Evolutionary conservation across 2,329 filamentous ascomycete genomes (phyloP).

Genomic region (Trichoderma aggressivum): DNA sequence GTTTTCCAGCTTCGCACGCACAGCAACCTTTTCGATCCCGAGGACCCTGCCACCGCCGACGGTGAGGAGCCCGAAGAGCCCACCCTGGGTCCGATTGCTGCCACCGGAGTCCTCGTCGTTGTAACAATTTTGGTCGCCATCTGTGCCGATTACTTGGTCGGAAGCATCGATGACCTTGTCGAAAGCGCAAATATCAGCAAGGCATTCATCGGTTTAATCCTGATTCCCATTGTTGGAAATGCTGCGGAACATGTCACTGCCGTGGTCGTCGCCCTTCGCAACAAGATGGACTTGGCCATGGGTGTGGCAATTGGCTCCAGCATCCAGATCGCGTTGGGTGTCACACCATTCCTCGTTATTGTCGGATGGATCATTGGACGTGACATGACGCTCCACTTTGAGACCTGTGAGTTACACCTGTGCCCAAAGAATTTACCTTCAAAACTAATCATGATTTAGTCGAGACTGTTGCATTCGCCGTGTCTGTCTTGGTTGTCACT

Average conservation of each 20-base stretch:
- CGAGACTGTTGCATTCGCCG: constrained; percentile 73
- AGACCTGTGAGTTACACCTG: constrained; percentile 46
- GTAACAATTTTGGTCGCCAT: constrained; percentile 68
- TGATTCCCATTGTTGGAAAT: constrained; percentile 77
- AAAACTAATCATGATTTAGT: constrained; percentile 40
- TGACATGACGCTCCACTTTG: constrained; percentile 76
- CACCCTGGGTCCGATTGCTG: constrained; percentile 61
- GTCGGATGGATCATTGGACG: constrained; percentile 73
- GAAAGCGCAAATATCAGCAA: constrained; percentile 69
- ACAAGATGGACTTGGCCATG: constrained; percentile 73
- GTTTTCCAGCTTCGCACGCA: constrained; percentile 76
- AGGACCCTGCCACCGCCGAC: constrained; percentile 45
- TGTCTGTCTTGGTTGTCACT: constrained; percentile 71
- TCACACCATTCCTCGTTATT: constrained; percentile 76
- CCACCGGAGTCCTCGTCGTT: constrained; percentile 62
- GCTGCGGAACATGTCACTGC: constrained; percentile 80
- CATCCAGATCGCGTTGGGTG: constrained; percentile 78
- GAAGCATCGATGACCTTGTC: constrained; percentile 71
- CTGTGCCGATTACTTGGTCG: constrained; percentile 75
- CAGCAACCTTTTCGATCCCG: constrained; percentile 65
- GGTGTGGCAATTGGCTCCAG: constrained; percentile 78
- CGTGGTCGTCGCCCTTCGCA: constrained; percentile 71
- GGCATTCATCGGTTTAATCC: constrained; percentile 75
- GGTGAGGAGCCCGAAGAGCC: constrained; percentile 43
- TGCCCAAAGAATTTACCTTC: not conserved